Percentiles rank a stretch among this genome's conserved stretches.
Conservation (phyloP, 139 green algal genomes). For the Chlamydomonas schloesseri region DNA sequence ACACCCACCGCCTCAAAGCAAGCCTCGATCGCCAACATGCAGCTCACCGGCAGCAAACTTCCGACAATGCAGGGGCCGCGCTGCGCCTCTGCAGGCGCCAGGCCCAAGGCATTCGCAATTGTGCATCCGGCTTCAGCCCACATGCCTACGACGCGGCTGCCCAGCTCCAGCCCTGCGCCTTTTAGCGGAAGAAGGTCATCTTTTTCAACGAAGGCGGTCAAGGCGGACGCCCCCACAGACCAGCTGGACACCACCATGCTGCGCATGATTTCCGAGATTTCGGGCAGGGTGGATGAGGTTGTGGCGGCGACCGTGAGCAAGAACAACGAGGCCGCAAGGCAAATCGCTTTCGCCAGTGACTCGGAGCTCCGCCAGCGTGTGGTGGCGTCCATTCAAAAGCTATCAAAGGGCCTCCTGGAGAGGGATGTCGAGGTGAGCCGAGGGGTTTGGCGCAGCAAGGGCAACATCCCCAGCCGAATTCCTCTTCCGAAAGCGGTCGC, state of each 20-base stretch:
- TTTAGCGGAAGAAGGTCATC: no score
- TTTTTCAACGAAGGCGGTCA: constrained; percentile 49
- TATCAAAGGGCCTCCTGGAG: constrained; percentile 85
- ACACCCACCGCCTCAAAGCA: no score
- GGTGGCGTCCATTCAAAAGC: constrained; percentile 60
- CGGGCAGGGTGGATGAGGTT: constrained; percentile 56
- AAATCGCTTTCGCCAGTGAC: constrained; percentile 31
- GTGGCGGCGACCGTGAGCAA: background rate
- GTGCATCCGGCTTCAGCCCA: no score
- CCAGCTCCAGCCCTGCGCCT: no score
- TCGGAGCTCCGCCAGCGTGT: constrained; percentile 66
- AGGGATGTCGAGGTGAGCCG: constrained; percentile 82
- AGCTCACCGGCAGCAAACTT: no score
- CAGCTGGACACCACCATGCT: constrained; percentile 59
- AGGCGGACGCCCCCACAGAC: constrained; percentile 56
- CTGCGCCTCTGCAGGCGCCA: no score
- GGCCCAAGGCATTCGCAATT: no score
- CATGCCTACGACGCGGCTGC: no score
- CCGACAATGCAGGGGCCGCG: no score
- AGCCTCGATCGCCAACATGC: no score
- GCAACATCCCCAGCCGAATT: background rate
- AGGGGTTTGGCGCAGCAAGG: background rate
- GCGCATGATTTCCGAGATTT: constrained; percentile 74
- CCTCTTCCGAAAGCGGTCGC: background rate
- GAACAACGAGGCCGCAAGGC: constrained; percentile 26